phyloP scores from a whole-genome alignment of 148 eudicot genomes.

The Chenopodium album region DNA sequence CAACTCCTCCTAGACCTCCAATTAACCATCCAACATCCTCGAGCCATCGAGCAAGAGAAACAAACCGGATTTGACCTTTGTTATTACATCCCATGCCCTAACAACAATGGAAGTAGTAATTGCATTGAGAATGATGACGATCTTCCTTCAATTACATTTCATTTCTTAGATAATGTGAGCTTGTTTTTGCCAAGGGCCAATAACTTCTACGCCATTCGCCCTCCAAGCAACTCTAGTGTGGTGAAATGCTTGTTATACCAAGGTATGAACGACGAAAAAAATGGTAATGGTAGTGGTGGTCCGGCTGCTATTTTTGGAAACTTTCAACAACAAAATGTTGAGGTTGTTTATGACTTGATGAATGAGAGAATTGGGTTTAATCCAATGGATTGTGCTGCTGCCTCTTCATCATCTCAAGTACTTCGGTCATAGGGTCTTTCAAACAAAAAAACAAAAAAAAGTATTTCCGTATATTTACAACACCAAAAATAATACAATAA shows the following conservation, averaged over 20 bases:
- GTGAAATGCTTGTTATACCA: conserved; percentile 55
- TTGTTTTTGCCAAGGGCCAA: conserved; percentile 46
- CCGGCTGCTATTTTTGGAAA: conserved; percentile 62
- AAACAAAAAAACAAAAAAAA: no score
- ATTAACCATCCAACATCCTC: conserved; percentile 37
- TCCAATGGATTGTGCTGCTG: conserved; percentile 47
- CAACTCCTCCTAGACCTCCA: conserved; percentile 33
- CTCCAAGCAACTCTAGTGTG: conserved; percentile 38
- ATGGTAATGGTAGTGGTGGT: conserved; percentile 26
- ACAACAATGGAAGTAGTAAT: conserved; percentile 13
- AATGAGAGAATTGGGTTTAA: conserved; percentile 63
- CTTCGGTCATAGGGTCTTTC: no score
- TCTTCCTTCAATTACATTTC: conserved; percentile 46
- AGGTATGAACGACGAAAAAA: conserved; percentile 37
- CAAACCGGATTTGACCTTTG: conserved; percentile 55
- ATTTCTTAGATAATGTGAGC: conserved; percentile 55
- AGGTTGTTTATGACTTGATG: conserved; percentile 66
- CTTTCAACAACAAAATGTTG: conserved; percentile 64
- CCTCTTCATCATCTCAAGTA: not conserved
- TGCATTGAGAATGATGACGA: conserved; percentile 27
- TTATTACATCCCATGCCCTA: conserved; percentile 47
- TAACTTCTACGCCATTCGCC: conserved; percentile 45
- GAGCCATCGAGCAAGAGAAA: conserved; percentile 39
- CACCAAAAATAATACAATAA: no score
- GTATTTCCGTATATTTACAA: no score